Base-by-base conservation (phyloP, 1,139 yeast genomes). In the Kodamaea sp. region DNA sequence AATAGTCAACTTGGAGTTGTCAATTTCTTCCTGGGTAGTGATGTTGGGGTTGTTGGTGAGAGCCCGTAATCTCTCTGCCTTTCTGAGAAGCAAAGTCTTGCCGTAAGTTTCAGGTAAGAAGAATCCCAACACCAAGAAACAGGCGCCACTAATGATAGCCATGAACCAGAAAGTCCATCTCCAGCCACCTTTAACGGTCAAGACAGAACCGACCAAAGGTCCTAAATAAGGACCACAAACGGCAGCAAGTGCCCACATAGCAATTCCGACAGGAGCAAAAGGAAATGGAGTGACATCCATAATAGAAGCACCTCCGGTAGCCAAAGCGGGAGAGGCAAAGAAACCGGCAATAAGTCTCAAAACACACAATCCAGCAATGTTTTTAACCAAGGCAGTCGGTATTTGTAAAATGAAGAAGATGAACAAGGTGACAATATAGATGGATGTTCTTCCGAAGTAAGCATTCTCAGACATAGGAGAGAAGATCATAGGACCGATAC, bases 391-490 rank as follows among this genome's bases (percentile, higher is more conserved):
- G 5, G 70, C 69, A 16, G 48, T 44, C n/a, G 48, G 48, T 20
- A 65, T 57, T 43, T 63, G 69, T 29, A 65, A 47, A 21, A 63
- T 50, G 39, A 53, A 45, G 37, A 54, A 62, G 2, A 63, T 31
- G 35, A 61, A 50, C 15, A 61, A 47, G 4, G 64, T 54, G 20
- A 46, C 31, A 27, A 61, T 43, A 42, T 64, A 65, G 28, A 63
- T 49, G 19, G 63, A 49, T 32, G 71, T 74, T 42, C 88, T 63
- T 3, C 88, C 87, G 35, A 78, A 69, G 14, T 58, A 58, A 4
- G 64, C 62, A 38, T 63, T 54, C 44, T 65, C 71, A n/a, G 66
- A 55, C 40, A 64, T 42, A 4, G 71, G 71, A 15, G 65, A 55
- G 31, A 59, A 59, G n/a, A 63, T 41, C 59, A 64, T 51, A 9